phyloP scores from a whole-genome alignment of 192 early-diverging fungal genomes.

The Rhizoclosmatium globosum region DNA sequence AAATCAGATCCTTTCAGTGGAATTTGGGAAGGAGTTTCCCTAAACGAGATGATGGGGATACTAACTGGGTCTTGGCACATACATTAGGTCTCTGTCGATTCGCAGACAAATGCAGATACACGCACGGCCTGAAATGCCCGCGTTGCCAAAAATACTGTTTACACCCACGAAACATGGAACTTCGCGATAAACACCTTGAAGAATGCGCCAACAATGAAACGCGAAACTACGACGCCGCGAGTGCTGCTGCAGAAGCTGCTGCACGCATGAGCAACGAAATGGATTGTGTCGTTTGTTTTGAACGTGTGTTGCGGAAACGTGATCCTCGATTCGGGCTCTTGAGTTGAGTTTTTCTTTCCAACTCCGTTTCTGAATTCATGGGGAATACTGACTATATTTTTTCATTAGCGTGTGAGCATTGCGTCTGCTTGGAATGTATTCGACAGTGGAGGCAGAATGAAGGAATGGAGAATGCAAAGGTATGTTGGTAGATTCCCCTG shows the following conservation, averaged over 20 bases:
- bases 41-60: too few relatives aligned
- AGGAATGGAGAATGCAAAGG: slow-evolving; percentile 55
- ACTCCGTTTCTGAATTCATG: background rate
- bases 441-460: slow-evolving; percentile 59
- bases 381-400: background rate
- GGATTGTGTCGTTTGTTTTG: slow-evolving; percentile 65
- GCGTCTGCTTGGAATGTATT: slow-evolving; percentile 59
- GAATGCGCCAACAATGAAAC: slow-evolving; percentile 16
- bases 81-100: slow-evolving; percentile 42
- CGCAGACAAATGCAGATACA: slow-evolving; percentile 50
- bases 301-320: slow-evolving; percentile 47
- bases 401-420: slow-evolving; percentile 56
- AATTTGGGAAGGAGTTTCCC: too few relatives aligned
- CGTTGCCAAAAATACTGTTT: slow-evolving; percentile 49
- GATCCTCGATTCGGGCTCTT: slow-evolving; percentile 62
- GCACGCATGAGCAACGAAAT: slow-evolving; percentile 39
- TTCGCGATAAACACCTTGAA: slow-evolving; percentile 28
- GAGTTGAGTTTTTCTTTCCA: slow-evolving; percentile 37
- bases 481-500: slow-evolving; percentile 12
- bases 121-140: slow-evolving; percentile 55
- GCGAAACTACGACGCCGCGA: background rate
- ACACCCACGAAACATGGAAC: slow-evolving; percentile 41
- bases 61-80: background rate
- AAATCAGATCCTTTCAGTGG: too few relatives aligned
- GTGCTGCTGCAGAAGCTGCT: background rate